Evolutionary conservation across 2,329 filamentous ascomycete genomes (phyloP).

Genomic region (Aspergillus proliferans): DNA sequence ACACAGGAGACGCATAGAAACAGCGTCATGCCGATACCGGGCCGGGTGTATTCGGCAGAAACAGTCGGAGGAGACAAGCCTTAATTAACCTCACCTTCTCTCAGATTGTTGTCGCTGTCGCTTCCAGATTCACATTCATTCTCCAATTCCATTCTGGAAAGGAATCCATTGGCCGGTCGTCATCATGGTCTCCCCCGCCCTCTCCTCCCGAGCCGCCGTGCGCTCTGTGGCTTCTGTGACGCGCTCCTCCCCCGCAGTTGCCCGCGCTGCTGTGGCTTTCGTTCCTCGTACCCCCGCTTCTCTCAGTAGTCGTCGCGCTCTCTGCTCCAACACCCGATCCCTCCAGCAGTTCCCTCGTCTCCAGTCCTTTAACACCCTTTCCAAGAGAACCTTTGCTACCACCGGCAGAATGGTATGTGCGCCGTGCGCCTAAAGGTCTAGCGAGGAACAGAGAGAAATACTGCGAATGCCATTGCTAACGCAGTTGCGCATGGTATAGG

Average conservation of each 20-base stretch:
- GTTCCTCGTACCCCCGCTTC: constrained; percentile 27
- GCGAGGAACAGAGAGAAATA: not conserved
- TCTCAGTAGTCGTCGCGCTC: constrained; percentile 18
- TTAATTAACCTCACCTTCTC: not conserved
- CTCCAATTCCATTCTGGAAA: constrained; percentile 6
- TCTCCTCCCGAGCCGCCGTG: constrained; percentile 32
- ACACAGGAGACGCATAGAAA: not conserved
- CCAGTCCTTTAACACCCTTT: constrained; percentile 24
- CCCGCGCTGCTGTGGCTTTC: constrained; percentile 22
- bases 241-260: constrained; percentile 28
- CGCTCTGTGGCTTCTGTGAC: constrained; percentile 27
- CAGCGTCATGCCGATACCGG: constrained; percentile 12
- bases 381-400: constrained; percentile 32
- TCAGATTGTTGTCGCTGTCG: not conserved
- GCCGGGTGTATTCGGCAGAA: constrained; percentile 21
- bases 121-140: constrained; percentile 3
- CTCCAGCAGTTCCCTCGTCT: constrained; percentile 31
- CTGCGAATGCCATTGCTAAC: constrained; percentile 5
- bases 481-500: constrained; percentile 16
- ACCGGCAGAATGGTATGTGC: constrained; percentile 33
- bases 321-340: constrained; percentile 27
- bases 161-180: constrained; percentile 6
- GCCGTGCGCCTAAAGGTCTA: not conserved
- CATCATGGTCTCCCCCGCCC: constrained; percentile 25
- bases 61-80: constrained; percentile 6